Conservation (phyloP, 2,329 filamentous ascomycete genomes). For the Fusarium graminum region DNA sequence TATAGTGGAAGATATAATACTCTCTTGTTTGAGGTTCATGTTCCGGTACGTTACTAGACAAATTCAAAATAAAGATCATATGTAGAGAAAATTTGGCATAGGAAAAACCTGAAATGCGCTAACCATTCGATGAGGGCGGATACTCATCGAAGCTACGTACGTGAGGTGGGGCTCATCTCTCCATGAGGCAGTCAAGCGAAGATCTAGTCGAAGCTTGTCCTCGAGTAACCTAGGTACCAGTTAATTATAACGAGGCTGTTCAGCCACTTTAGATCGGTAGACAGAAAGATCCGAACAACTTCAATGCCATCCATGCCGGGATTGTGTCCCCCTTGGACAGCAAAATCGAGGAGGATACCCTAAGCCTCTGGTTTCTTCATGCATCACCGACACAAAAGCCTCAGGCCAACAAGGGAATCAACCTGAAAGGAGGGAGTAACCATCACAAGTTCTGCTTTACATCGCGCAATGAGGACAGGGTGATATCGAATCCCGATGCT, state of each 20-base stretch:
- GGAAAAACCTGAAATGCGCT: slow-evolving; percentile 3
- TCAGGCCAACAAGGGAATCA: slow-evolving; percentile 2
- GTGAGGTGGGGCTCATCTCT: slow-evolving; percentile 8
- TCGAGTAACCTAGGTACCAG: slow-evolving; percentile 5
- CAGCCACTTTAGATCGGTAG: not conserved
- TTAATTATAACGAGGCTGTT: not conserved
- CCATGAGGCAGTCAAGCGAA: slow-evolving; percentile 28
- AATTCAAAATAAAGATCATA: no score
- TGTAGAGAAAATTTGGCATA: not conserved
- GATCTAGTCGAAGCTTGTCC: slow-evolving; percentile 37
- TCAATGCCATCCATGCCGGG: no score
- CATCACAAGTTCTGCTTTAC: not conserved
- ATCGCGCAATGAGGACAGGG: slow-evolving; percentile 12
- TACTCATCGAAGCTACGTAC: slow-evolving; percentile 9
- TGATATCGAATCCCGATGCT: slow-evolving; percentile 32
- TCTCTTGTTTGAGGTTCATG: no score
- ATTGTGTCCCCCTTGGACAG: no score
- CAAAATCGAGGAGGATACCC: no score
- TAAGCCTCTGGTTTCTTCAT: not conserved
- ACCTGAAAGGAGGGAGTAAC: slow-evolving; percentile 8
- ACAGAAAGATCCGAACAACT: not conserved
- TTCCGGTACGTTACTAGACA: no score
- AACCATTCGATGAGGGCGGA: slow-evolving; percentile 7
- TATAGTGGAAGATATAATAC: no score
- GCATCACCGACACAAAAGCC: not conserved